A percentile compares a stretch with the other conserved stretches of the same genome.
Evolutionary conservation across 2,329 filamentous ascomycete genomes (phyloP).

Genomic region (Scytalidium lignicola): DNA sequence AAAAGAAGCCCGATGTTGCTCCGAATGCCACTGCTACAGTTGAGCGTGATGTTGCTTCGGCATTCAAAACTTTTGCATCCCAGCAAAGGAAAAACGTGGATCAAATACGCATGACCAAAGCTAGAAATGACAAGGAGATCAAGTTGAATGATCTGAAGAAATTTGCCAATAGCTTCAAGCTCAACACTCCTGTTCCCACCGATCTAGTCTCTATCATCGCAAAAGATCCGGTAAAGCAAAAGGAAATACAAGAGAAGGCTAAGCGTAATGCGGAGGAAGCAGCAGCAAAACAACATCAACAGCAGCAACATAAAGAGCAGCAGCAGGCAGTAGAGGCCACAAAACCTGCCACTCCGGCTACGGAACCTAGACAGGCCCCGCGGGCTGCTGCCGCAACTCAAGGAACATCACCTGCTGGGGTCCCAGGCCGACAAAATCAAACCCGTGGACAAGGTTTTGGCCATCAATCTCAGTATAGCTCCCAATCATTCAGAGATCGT

Average conservation of each 20-base stretch:
- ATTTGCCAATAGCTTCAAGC: conserved; percentile 90
- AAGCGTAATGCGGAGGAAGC: conserved; percentile 66
- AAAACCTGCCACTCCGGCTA: conserved; percentile 39
- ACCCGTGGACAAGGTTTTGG: conserved; percentile 33
- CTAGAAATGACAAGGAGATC: conserved; percentile 75
- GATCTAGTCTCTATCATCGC: conserved; percentile 93
- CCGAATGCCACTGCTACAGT: conserved; percentile 57
- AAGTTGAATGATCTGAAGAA: conserved; percentile 94
- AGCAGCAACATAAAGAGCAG: not conserved
- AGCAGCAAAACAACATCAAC: conserved; percentile 33
- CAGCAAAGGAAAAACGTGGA: conserved; percentile 51
- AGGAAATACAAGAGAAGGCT: conserved; percentile 86
- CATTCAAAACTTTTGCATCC: conserved; percentile 60
- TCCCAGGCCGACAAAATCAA: conserved; percentile 22
- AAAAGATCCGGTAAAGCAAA: conserved; percentile 92
- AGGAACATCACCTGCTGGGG: conserved; percentile 26
- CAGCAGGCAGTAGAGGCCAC: conserved; percentile 32
- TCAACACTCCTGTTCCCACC: conserved; percentile 84
- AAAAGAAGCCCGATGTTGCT: conserved; percentile 27
- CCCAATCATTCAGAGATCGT: conserved; percentile 30
- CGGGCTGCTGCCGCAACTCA: conserved; percentile 42
- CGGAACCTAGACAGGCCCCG: conserved; percentile 33
- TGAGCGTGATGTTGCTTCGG: conserved; percentile 54
- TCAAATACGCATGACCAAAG: conserved; percentile 51
- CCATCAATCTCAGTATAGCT: conserved; percentile 36